Evolutionary conservation across 345 rosid genomes (phyloP), one percentile per base, ranked within the genome.

Genomic region (Punica granatum): DNA sequence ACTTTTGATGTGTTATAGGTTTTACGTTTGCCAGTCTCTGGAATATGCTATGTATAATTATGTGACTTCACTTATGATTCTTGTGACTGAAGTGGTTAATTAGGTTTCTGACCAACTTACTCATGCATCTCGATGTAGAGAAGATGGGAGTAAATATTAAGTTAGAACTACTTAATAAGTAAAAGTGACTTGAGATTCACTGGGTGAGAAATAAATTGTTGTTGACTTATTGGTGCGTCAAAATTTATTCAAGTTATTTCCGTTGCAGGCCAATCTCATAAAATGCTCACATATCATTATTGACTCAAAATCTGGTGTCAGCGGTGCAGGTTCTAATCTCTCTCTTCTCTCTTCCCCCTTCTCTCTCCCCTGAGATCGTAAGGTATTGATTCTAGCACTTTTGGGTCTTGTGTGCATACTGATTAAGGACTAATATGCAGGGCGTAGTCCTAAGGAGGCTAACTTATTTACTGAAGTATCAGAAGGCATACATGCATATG

Each of bases 301-400:
- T 18, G 99, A 94, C 26, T 66, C 99, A 59, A 94, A 94, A 82
- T 94, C 99, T 77, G 99, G 98, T 61, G 98, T 84, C 65, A 94
- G 98, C 69, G 97, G 98, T 76, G 99, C 99, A 89, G 99, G 99
- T 94, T 71, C 44, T 76, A 41, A 49, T 53, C 67, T 71, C 19
- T 43, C 41, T 63, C 30, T 33, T 44, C 35, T 16, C 64, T 26
- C 19, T 3, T 63, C 30, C 56, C 15, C 11, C 8, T 23, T 41
- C 67, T 64, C 51, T 63, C 67, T 39, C 41, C 11, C 11, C 5
- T 37, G 41, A 4, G 11, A 11, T 37, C 41, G 18, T 44, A 34
- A 65, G 14, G 2, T 28, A 36, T 62, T 62, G 65, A 62, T 62
- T n/a, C 43, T 34, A 25, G 33, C 48, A 51, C 63, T 67, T 48